These are phyloP conservation scores for Ramaria rubella DNA, from an alignment of 768 basidiomycete genomes.

Conservation along the genomic window DNA sequence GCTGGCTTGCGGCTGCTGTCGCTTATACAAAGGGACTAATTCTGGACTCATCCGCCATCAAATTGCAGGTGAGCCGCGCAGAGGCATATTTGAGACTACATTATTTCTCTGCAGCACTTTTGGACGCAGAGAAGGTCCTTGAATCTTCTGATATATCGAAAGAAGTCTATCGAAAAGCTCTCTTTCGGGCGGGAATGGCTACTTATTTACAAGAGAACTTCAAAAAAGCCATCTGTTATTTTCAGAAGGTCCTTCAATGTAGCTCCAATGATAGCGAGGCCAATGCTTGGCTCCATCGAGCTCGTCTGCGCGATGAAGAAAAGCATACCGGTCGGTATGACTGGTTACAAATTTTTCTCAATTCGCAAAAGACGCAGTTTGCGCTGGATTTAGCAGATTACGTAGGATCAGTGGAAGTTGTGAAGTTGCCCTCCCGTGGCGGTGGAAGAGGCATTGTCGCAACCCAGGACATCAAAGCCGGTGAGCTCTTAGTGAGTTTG, in stretches of 20 bases:
- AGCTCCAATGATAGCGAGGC: neutral
- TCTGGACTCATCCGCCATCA: no score
- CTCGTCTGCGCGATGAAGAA: neutral
- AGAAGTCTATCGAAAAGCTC: neutral
- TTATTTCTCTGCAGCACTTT: no score
- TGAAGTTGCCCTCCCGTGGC: conserved; percentile 2
- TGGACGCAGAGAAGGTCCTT: no score
- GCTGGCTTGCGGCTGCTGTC: no score
- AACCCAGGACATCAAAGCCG: conserved; percentile 1
- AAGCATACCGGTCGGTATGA: neutral
- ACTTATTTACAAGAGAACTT: neutral
- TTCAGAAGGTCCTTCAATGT: neutral
- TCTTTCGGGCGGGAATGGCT: neutral
- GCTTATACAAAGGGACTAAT: no score
- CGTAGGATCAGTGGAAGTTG: conserved; percentile 8
- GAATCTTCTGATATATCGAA: neutral
- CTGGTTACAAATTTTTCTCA: neutral
- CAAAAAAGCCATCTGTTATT: neutral
- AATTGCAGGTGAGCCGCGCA: no score
- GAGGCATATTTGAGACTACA: no score
- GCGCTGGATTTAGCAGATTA: neutral
- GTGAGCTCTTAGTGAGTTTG: conserved; percentile 10
- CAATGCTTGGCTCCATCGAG: neutral
- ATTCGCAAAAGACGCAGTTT: neutral
- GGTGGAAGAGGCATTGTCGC: conserved; percentile 14